Conservation (phyloP, 352 stramenopile genomes). For the Thalassiosira livingstoniorum region DNA sequence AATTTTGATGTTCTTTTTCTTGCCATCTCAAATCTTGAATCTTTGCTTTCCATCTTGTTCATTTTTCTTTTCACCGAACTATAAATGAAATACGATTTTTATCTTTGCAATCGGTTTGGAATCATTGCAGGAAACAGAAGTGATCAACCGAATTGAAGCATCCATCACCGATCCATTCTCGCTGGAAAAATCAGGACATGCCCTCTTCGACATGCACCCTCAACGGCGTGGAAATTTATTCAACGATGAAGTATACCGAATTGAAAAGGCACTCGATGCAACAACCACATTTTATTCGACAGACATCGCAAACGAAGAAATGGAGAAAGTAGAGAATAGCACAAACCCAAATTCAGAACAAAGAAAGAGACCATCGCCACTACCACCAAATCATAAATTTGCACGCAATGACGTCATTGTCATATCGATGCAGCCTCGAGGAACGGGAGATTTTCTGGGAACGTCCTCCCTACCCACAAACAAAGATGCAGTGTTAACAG, state of each 20-base stretch:
- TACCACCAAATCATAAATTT: conserved; percentile 81
- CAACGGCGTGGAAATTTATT: conserved; percentile 79
- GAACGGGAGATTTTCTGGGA: conserved; percentile 78
- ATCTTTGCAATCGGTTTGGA: no score
- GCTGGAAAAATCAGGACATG: conserved; percentile 70
- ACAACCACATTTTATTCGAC: conserved; percentile 62
- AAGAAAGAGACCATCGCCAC: conserved; percentile 7
- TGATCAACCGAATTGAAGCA: conserved; percentile 71
- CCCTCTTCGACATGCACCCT: conserved; percentile 74
- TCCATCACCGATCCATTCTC: conserved; percentile 74
- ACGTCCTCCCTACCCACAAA: conserved; percentile 60
- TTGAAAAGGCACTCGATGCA: conserved; percentile 73
- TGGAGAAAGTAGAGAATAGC: no score
- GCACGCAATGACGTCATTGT: conserved; percentile 81
- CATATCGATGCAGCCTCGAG: conserved; percentile 73
- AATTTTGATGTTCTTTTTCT: no score
- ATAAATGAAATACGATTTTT: no score
- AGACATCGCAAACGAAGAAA: not conserved
- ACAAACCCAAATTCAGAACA: not conserved
- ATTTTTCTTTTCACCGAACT: no score
- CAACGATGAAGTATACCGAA: conserved; percentile 81
- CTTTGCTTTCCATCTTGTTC: no score
- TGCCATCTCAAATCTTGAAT: no score
- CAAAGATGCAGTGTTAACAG: conserved; percentile 59
- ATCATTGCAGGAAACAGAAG: conserved; percentile 70